These are phyloP conservation scores for Cantharellus anzutake DNA, from an alignment of 768 basidiomycete species.

Conservation along the genomic window DNA sequence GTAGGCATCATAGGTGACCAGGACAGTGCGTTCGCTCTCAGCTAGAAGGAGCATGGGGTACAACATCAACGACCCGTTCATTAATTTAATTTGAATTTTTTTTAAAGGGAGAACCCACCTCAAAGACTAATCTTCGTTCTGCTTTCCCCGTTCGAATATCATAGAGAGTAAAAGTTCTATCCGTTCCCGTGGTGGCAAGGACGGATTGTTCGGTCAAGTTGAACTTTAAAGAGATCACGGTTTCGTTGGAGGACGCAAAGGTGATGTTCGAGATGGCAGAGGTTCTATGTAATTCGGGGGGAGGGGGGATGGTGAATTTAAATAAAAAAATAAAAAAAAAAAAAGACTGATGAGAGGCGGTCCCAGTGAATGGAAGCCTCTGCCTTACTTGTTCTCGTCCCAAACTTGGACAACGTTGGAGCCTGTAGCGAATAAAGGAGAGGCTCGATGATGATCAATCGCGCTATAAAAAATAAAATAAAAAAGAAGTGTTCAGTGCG, in stretches of 20 bases:
- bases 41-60: conserved; percentile 22
- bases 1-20: conserved; percentile 98
- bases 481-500: not conserved
- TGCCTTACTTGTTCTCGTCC: conserved; percentile 92
- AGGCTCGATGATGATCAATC: conserved; percentile 83
- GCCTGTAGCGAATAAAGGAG: conserved; percentile 84
- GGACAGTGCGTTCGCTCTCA: conserved; percentile 74
- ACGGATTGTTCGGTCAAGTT: conserved; percentile 89
- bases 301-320: not conserved
- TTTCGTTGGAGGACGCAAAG: conserved; percentile 76
- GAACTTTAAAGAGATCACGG: conserved; percentile 73
- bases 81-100: not conserved
- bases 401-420: conserved; percentile 89
- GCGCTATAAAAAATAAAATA: conserved; percentile 29
- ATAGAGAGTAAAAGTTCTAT: conserved; percentile 89
- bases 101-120: conserved; percentile 25
- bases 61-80: conserved; percentile 1
- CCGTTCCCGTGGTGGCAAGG: conserved; percentile 86
- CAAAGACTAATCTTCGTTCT: conserved; percentile 78
- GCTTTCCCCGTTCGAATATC: conserved; percentile 96
- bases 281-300: conserved; percentile 31
- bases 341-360: too few relatives aligned
- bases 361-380: too few relatives aligned
- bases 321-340: not conserved
- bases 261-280: conserved; percentile 73